A percentile compares a stretch with the other conserved stretches of the same genome.
These are phyloP conservation scores for Trametes versicolor DNA, from an alignment of 1,284 basidiomycete species.

Conservation along the genomic window DNA sequence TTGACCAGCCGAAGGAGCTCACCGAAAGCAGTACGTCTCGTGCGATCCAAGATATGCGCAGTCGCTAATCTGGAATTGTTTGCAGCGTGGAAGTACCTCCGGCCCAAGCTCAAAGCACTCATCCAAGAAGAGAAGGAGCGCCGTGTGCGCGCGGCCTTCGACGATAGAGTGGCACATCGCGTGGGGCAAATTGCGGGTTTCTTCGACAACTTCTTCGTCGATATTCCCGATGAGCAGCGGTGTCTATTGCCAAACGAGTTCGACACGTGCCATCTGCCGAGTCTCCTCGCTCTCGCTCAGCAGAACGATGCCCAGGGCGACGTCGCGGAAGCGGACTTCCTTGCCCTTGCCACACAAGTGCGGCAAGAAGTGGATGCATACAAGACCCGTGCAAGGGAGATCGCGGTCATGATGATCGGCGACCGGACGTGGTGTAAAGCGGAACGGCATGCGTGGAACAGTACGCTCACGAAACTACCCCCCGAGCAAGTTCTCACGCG, in stretches of 20 bases:
- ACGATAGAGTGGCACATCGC: neutral
- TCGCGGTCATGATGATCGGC: too few relatives aligned
- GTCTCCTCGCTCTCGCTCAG: neutral
- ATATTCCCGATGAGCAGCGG: neutral
- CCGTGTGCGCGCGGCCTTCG: neutral
- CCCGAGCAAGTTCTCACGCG: too few relatives aligned
- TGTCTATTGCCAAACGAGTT: neutral
- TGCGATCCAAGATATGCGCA: too few relatives aligned
- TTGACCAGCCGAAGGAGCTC: conserved; percentile 15
- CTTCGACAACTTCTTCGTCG: conserved; percentile 1
- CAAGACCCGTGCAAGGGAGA: too few relatives aligned
- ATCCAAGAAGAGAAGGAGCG: conserved; percentile 6
- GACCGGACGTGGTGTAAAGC: too few relatives aligned
- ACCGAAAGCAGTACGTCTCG: conserved; percentile 22
- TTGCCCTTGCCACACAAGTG: neutral
- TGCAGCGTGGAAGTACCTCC: conserved; percentile 21
- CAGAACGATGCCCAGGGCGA: neutral
- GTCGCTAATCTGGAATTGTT: too few relatives aligned
- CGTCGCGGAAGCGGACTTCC: neutral
- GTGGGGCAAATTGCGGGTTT: neutral
- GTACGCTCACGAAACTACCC: too few relatives aligned
- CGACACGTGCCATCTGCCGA: neutral
- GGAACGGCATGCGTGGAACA: too few relatives aligned
- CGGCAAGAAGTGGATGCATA: neutral
- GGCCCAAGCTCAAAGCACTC: conserved; percentile 18